phyloP scores from a whole-genome alignment of 2,329 filamentous ascomycete genomes.

The Elsinoe necatrix region DNA sequence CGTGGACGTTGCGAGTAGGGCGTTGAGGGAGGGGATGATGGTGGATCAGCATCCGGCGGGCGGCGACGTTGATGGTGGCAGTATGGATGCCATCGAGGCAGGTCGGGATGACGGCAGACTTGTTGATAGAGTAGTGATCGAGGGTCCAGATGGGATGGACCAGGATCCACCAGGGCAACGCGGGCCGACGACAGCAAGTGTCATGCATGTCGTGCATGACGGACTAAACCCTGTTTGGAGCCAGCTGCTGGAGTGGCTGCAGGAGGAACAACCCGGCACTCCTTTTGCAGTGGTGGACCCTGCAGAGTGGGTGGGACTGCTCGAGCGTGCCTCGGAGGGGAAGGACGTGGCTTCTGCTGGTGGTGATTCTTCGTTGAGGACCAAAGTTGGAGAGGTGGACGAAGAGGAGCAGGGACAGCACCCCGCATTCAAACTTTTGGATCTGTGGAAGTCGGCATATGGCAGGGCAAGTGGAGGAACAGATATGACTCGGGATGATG shows the following conservation, averaged over 20 bases:
- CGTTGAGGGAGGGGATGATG: slow-evolving; percentile 33
- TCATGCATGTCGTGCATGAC: slow-evolving; percentile 46
- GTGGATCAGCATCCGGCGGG: background rate
- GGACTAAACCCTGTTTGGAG: slow-evolving; percentile 37
- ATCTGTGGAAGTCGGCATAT: slow-evolving; percentile 43
- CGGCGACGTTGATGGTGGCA: background rate
- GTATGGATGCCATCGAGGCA: background rate
- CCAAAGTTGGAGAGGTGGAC: slow-evolving; percentile 3
- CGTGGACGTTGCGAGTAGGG: slow-evolving; percentile 38
- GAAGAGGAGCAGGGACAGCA: slow-evolving; percentile 26
- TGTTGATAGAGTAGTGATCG: background rate
- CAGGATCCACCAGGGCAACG: slow-evolving; percentile 11
- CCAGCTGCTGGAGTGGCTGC: slow-evolving; percentile 40
- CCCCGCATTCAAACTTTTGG: slow-evolving; percentile 41
- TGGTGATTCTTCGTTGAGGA: background rate
- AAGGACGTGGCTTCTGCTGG: slow-evolving; percentile 15
- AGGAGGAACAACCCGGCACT: slow-evolving; percentile 23
- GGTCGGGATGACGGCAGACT: slow-evolving; percentile 11
- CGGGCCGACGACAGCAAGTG: slow-evolving; percentile 18
- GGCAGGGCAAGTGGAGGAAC: slow-evolving; percentile 15
- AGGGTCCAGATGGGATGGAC: slow-evolving; percentile 19
- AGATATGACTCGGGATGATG: slow-evolving; percentile 7
- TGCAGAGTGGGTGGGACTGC: slow-evolving; percentile 35
- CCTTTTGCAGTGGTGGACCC: slow-evolving; percentile 36
- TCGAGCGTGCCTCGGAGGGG: slow-evolving; percentile 29